Evolutionary conservation across 768 basidiomycete genomes (phyloP), one percentile per base, ranked within the genome.

Genomic region (Trametes elegans): DNA sequence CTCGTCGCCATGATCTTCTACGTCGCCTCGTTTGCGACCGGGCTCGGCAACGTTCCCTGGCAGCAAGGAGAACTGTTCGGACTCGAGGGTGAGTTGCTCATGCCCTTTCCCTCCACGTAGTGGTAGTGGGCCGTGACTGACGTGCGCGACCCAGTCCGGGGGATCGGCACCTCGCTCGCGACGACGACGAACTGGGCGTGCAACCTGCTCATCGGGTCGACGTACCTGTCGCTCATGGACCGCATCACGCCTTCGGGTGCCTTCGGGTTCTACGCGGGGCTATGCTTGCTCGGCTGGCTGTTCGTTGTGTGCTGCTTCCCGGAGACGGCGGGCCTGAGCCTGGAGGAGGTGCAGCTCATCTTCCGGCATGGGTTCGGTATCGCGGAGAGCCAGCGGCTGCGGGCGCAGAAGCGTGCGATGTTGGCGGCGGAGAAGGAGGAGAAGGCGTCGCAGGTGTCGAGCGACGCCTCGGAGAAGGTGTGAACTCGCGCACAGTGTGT

Each of bases 31-130:
- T 93, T 93, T 64, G 91, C 88, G 0, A 86, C 80, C 2, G 86
- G 89, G 4, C 71, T 90, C 14, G 89, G 89, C 0, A 88, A 89
- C 62, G 83, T 90, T 2, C 90, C 90, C 0, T 92, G 90, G 90
- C 88, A 90, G 63, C 90, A 91, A 68, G 89, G 88, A 39, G 90
- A 92, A 66, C 76, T 93, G 10, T 93, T 93, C 71, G 75, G 78
- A 18, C 78, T 92, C 34, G 87, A 90, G 76, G 83, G 84, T 81
- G 36, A 26, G 70, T 66, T 52, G 18, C 27, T 11, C 32, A 13
- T 18, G 26, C 24, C 26, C 16, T 3, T 16, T 21, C 36, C 52
- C 23, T 49, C 19, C 29, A 44, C 23, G 28, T n/a, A n/a, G n/a
- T n/a, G n/a, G n/a, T n/a, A n/a, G n/a, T n/a, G n/a, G n/a, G n/a